Percentiles rank a stretch among this genome's conserved stretches.
Evolutionary conservation across 2,329 filamentous ascomycete species (phyloP).

Genomic region (Pseudocercospora fijiensis): DNA sequence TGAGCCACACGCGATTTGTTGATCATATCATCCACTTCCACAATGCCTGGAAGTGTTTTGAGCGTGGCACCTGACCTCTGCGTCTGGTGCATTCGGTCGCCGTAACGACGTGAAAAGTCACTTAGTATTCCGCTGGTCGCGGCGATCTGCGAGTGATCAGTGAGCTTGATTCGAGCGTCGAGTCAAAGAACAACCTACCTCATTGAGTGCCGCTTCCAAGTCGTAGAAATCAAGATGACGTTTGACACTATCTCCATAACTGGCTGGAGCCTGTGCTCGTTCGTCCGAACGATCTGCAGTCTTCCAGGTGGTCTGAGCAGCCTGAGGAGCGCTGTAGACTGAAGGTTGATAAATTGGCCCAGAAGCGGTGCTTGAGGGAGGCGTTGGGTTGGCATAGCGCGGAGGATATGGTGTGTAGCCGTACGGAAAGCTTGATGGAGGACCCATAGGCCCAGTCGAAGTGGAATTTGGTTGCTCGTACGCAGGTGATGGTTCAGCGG

Average conservation of each 20-base stretch:
- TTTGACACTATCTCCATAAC: constrained; percentile 56
- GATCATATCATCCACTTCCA: constrained; percentile 55
- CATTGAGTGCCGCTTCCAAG: constrained; percentile 53
- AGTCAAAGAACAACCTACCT: constrained; percentile 40
- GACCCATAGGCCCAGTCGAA: constrained; percentile 41
- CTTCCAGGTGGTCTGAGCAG: constrained; percentile 42
- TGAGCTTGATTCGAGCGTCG: background rate
- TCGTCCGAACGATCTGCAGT: constrained; percentile 33
- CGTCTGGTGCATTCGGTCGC: constrained; percentile 52
- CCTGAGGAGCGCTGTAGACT: constrained; percentile 43
- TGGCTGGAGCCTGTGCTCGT: constrained; percentile 32
- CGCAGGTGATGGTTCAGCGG: constrained; percentile 33
- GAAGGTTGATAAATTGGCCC: constrained; percentile 46
- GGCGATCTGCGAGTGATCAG: constrained; percentile 42
- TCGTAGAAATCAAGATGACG: constrained; percentile 64
- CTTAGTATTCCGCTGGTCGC: constrained; percentile 45
- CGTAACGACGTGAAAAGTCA: constrained; percentile 53
- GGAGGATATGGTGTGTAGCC: constrained; percentile 46
- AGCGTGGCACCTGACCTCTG: constrained; percentile 49
- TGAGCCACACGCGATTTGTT: constrained; percentile 47
- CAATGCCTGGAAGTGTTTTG: constrained; percentile 50
- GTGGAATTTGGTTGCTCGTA: constrained; percentile 39
- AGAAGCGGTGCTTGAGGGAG: constrained; percentile 36
- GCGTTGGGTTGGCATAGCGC: constrained; percentile 43
- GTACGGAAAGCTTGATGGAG: constrained; percentile 37